phyloP scores from a whole-genome alignment of 441 rosid species.

The Gossypium aridum region DNA sequence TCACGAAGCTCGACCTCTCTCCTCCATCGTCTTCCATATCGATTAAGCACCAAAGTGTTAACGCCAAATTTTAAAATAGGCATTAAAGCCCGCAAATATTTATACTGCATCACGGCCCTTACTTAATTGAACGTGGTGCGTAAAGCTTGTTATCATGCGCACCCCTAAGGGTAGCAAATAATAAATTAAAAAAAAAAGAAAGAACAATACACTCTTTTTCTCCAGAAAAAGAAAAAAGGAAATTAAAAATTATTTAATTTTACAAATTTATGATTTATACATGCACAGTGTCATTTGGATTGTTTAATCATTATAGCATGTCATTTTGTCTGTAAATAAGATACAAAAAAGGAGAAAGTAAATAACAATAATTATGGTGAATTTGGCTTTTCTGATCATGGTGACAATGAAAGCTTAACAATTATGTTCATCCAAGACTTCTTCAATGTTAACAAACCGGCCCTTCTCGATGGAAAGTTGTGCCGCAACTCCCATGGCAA shows the following conservation, averaged over 20 bases:
- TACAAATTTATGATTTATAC: neutral
- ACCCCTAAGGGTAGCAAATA: neutral
- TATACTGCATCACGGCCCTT: neutral
- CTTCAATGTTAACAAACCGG: slow-evolving; percentile 52
- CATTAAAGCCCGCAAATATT: slow-evolving; percentile 11
- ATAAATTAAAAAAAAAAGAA: neutral
- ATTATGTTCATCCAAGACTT: slow-evolving; percentile 40
- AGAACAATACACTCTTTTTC: neutral
- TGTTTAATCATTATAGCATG: neutral
- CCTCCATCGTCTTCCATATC: slow-evolving; percentile 88
- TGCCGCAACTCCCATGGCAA: slow-evolving; percentile 95
- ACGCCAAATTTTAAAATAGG: slow-evolving; percentile 8
- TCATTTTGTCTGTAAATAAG: neutral
- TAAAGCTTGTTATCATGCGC: slow-evolving; percentile 8
- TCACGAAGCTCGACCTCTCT: slow-evolving; percentile 79
- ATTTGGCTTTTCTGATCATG: neutral
- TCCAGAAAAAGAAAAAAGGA: neutral
- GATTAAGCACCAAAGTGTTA: neutral
- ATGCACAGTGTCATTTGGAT: neutral
- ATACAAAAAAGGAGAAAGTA: neutral
- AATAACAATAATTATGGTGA: neutral
- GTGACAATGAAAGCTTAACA: slow-evolving; percentile 3
- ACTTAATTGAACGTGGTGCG: slow-evolving; percentile 2
- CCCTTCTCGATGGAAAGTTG: slow-evolving; percentile 80
- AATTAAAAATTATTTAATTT: neutral